These are phyloP conservation scores for Aureobasidium sp. DNA, from an alignment of 2,329 filamentous ascomycete genomes.

Conservation along the genomic window DNA sequence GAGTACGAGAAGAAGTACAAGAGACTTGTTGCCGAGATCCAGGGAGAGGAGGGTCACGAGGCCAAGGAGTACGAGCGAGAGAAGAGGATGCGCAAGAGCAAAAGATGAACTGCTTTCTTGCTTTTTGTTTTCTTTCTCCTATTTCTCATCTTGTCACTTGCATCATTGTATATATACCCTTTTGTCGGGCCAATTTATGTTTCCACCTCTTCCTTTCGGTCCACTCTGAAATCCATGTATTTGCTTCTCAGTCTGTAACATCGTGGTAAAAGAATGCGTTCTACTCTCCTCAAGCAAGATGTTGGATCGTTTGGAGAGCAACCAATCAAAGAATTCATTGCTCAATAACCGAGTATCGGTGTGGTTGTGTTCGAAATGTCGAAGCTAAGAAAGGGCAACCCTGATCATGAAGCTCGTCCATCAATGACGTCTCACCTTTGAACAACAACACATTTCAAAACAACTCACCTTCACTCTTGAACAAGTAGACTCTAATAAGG, in stretches of 20 bases:
- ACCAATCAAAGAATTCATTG: not conserved
- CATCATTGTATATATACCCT: not conserved
- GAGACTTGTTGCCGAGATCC: conserved; percentile 85
- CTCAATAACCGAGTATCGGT: not conserved
- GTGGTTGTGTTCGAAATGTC: not conserved
- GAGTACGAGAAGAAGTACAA: conserved; percentile 97
- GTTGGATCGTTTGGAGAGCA: no score
- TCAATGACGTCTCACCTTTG: not conserved
- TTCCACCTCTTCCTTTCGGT: not conserved
- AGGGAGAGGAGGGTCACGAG: conserved; percentile 83
- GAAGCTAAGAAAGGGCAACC: not conserved
- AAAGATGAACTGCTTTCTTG: conserved; percentile 29
- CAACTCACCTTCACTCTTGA: not conserved
- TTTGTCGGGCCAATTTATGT: not conserved
- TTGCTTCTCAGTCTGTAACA: not conserved
- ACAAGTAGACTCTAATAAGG: not conserved
- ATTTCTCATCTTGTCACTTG: not conserved
- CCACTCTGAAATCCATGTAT: no score
- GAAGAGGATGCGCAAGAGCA: conserved; percentile 64
- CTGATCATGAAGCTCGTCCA: not conserved
- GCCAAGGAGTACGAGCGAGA: conserved; percentile 84
- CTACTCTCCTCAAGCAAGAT: no score
- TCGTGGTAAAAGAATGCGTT: no score
- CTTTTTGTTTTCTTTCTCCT: not conserved
- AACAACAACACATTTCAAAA: not conserved